Evolutionary conservation across 495 filamentous ascomycete species (phyloP).

Genomic region (Neurospora intermedia): DNA sequence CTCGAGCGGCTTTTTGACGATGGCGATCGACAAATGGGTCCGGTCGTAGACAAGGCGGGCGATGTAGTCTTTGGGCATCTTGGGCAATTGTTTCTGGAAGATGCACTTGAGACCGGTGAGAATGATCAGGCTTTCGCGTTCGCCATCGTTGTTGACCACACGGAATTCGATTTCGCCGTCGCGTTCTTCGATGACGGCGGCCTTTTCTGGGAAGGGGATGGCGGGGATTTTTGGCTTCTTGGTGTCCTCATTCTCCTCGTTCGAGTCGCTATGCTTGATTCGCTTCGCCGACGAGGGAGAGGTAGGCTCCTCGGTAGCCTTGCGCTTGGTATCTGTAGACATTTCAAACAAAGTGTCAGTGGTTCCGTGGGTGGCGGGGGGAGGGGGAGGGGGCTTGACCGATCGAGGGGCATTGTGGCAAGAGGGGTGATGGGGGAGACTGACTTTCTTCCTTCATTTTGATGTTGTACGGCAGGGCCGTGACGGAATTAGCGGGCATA

Average conservation of each 20-base stretch:
- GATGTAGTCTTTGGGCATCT: constrained; percentile 99
- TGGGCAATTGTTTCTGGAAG: constrained; percentile 95
- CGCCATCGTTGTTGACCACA: constrained; percentile 93
- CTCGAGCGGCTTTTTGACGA: constrained; percentile 91
- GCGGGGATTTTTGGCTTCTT: constrained; percentile 40
- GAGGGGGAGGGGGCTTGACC: not conserved
- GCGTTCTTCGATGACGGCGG: constrained; percentile 87
- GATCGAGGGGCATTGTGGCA: not conserved
- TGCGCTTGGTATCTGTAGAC: constrained; percentile 56
- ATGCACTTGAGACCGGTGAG: constrained; percentile 94
- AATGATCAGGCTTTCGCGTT: constrained; percentile 81
- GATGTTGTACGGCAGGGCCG: constrained; percentile 5
- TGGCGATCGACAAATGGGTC: constrained; percentile 91
- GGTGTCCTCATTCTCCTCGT: constrained; percentile 33
- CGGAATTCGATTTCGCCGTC: constrained; percentile 95
- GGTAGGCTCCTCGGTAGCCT: constrained; percentile 60
- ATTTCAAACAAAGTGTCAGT: not conserved
- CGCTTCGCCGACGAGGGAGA: constrained; percentile 54
- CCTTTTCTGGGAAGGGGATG: constrained; percentile 80
- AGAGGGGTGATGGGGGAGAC: constrained; percentile 1
- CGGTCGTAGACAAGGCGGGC: constrained; percentile 94
- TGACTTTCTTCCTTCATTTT: constrained; percentile 41
- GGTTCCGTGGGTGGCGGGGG: not conserved
- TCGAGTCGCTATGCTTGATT: constrained; percentile 46
- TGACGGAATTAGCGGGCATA: constrained; percentile 4